Conservation (phyloP, 345 rosid species). For the Ricinus communis region DNA sequence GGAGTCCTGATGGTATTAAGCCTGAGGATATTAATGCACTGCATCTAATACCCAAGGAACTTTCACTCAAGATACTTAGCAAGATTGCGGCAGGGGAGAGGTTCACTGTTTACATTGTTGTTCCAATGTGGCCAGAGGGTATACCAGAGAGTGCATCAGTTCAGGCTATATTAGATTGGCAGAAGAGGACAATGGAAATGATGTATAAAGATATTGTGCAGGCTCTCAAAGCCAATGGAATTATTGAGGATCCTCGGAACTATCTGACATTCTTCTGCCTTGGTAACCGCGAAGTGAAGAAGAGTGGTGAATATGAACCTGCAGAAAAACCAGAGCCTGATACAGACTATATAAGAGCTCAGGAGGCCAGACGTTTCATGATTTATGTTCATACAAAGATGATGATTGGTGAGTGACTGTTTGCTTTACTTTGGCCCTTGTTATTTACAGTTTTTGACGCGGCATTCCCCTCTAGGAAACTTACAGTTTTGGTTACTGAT, state of each 20-base stretch:
- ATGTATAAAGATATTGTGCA: conserved; percentile 81
- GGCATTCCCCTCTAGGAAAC: too few species aligned
- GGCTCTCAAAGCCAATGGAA: conserved; percentile 72
- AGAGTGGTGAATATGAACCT: conserved; percentile 82
- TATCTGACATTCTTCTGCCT: conserved; percentile 94
- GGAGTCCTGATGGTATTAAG: conserved; percentile 83
- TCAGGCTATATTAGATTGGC: conserved; percentile 97
- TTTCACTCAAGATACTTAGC: conserved; percentile 87
- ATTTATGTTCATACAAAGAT: conserved; percentile 95
- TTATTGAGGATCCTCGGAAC: conserved; percentile 74
- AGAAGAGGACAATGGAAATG: conserved; percentile 93
- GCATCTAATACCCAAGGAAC: conserved; percentile 93
- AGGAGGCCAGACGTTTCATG: conserved; percentile 95
- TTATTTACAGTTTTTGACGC: too few species aligned
- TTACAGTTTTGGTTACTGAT: too few species aligned
- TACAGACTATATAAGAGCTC: conserved; percentile 81
- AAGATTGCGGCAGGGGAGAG: conserved; percentile 87
- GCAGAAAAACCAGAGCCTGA: conserved; percentile 83
- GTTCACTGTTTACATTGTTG: conserved; percentile 80
- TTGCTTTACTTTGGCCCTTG: not conserved
- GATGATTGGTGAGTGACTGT: conserved; percentile 77
- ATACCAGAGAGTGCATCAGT: conserved; percentile 88
- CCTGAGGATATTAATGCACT: conserved; percentile 84
- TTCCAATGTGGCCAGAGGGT: conserved; percentile 99
- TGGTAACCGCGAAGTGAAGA: conserved; percentile 89